Evolutionary conservation across 2,329 filamentous ascomycete genomes (phyloP), one percentile per base, ranked within the genome.

Genomic region (Ophiostoma pallidulum): DNA sequence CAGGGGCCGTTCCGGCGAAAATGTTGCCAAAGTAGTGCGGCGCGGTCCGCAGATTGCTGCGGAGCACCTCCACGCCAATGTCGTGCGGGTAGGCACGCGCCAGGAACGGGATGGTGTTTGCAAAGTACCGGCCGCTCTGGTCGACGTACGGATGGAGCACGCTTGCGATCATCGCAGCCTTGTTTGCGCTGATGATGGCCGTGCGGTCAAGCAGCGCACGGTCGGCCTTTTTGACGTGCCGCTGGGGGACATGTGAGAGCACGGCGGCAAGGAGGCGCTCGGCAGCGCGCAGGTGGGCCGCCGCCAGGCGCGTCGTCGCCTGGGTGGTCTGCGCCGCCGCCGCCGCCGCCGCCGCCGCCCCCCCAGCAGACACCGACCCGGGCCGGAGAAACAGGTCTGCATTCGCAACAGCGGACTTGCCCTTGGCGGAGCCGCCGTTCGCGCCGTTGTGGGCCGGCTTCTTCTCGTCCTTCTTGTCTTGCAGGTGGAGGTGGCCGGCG

Each of bases 101-200:
- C 22, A 96, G 68, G 57, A 94, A 85, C 0, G 91, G 90, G 41
- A 95, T 65, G 41, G 95, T 82, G 61, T 83, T 92, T 24, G 84
- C 73, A 51, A 80, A 77, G 44, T 78, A 75, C 53, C 78, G 71
- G 36, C 82, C 76, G 60, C 80, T 73, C 58, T 77, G 69, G 58
- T 80, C 70, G 53, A 79, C 67, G 63, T 81, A 78, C 1, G 88
- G 86, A 62, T 92, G 88, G 50, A 96, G 69, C 12, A 94, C 80
- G 61, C 87, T 91, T 6, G 88, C 80, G 10, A 92, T 60, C 75
- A 96, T 86, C 36, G 85, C 83, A 28, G 81, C 71, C 59, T 80
- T 81, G 61, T 82, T 74, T 50, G 74, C 72, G 5, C 73, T 76
- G 19, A 95, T 67, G 48, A 95, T 83, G 18, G 87, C 84, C 3